Evolutionary conservation across 23 red algal species (phyloP), one percentile per base, ranked within the genome.

Genomic region (Gracilaria caudata): DNA sequence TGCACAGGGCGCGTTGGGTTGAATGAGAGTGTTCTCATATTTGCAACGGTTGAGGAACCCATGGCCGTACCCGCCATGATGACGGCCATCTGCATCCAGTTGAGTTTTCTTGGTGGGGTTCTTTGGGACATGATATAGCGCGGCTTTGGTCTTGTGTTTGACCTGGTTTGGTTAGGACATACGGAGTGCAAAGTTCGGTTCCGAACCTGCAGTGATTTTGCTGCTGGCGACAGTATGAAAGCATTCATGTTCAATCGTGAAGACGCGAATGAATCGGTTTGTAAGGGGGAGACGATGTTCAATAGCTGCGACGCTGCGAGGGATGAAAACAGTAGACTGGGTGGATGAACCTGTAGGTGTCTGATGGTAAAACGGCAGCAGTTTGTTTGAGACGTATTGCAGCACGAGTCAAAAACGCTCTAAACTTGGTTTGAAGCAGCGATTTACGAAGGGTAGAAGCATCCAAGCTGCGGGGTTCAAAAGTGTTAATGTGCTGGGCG

Each of bases 81-180:
- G 19, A 79, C 23, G 9, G 28, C 44, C 16, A 57, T 33, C 23
- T 79, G 24, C 51, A 43, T 35, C 74, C 74, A 79, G 30, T 35
- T 56, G 28, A 51, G 3, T 54, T 79, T 79, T 51, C 74, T 51
- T 33, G 74, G 36, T 45, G 74, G 21, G 30, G 41, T 20, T 51
- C 44, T 35, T 19, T 21, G 44, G 1, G 74, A 71, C 65, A 71
- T 71, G 2, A 29, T 17, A 29, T 60, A 60, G 57, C 23, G 57
- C 57, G 57, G 57, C 57, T 17, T 60, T 60, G 57, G 23, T 28
- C 28, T 28, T 20, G 23, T 6, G 2, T 28, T 60, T 60, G 57
- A 28, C 57, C 23, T 28, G 4, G 1, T 29, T 60, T 60, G 57
- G 4, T 3, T 60, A 2, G 57, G 3, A 60, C 23, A 60, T 28